These are phyloP conservation scores for Suillus hirtellus DNA, from an alignment of 768 basidiomycete genomes.

Conservation along the genomic window DNA sequence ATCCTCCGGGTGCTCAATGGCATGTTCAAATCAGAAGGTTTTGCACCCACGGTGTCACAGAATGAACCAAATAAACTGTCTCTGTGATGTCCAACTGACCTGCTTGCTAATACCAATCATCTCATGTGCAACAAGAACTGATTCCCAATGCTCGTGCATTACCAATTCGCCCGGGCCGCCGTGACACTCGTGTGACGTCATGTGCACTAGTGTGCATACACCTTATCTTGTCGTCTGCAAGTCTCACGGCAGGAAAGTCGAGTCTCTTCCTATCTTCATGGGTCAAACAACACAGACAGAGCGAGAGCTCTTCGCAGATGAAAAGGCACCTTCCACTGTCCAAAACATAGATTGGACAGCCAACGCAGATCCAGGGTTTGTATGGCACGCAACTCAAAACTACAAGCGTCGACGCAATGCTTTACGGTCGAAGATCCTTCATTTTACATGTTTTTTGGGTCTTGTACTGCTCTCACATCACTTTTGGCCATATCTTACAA, in stretches of 20 bases:
- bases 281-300: neutral
- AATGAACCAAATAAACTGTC: neutral
- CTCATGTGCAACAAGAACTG: neutral
- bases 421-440: neutral
- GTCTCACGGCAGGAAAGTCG: slow-evolving; percentile 14
- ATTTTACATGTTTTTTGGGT: slow-evolving; percentile 14
- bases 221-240: slow-evolving; percentile 10
- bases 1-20: neutral
- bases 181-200: neutral
- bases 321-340: slow-evolving; percentile 9
- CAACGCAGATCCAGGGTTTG: slow-evolving; percentile 20
- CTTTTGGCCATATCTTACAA: slow-evolving; percentile 11
- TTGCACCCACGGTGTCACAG: neutral
- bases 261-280: slow-evolving; percentile 14
- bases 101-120: neutral
- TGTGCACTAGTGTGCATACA: neutral
- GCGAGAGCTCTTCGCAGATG: neutral
- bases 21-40: neutral
- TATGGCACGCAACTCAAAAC: neutral
- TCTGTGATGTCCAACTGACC: neutral
- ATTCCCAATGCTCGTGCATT: neutral
- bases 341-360: neutral
- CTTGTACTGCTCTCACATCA: slow-evolving; percentile 11
- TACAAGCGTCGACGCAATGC: neutral
- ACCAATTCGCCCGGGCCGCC: neutral